Evolutionary conservation across 2,329 filamentous ascomycete genomes (phyloP), one percentile per base, ranked within the genome.

Genomic region (Scolecobasidium constrictum): DNA sequence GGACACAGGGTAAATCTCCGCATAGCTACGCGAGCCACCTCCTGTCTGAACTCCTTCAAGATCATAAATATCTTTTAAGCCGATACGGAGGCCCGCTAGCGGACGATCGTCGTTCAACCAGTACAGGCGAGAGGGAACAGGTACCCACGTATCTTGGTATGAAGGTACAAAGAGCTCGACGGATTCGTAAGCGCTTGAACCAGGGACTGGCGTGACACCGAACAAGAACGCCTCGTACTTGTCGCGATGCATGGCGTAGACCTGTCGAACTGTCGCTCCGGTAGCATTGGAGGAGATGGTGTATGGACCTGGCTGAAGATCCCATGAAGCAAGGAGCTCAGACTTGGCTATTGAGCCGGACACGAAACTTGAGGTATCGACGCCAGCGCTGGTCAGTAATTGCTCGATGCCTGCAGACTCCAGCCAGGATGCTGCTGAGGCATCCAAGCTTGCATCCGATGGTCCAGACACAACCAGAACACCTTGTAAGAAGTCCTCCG

Each of bases 61-160:
- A 47, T 77, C 65, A 50, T 68, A 77, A 37, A 79, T 74, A 49
- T 82, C 78, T 54, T 82, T 83, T 43, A 81, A 65, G 1, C 69
- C 77, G 1, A 81, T 55, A 15, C 78, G 67, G 3, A 78, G 68
- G 15, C 78, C 77, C 4, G 74, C 71, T 0, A 82, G 62, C 1
- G 76, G 77, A 51, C 74, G 69, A n/a, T 66, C 61, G 0, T 56
- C 51, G 56, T 65, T 76, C 13, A 39, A 15, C 15, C 37, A 26
- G 58, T 79, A 79, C 0, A 81, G 60, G 7, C 77, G 66, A 5
- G 75, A 80, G 3, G 77, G 76, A 0, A 81, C 77, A 3, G 62
- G 68, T 38, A 69, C 62, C 37, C 23, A 17, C 4, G 37, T n/a
- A 17, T 39, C 37, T 23, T 20, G 31, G n/a, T 26, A 9, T 5